Conservation (phyloP, 1,139 yeast species). For the Yamadazyma buinensis region DNA sequence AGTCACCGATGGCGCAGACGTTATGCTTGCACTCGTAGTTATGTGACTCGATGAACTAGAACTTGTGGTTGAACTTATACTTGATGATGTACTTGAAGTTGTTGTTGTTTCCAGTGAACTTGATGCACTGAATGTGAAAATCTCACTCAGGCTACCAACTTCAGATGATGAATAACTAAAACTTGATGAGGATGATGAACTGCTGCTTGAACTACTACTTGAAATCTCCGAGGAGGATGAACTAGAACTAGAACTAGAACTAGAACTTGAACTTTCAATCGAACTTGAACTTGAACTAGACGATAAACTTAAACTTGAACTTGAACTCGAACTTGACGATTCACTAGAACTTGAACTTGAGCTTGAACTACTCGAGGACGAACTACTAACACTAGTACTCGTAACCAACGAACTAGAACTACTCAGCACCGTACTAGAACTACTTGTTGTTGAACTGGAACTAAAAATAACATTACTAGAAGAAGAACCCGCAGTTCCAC, state of each 20-base stretch:
- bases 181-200: background rate
- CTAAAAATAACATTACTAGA: too few species aligned
- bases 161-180: background rate
- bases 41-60: background rate
- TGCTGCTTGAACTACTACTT: background rate
- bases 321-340: conserved; percentile 1
- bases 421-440: background rate
- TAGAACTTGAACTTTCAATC: conserved; percentile 3
- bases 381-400: too few species aligned
- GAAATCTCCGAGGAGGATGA: background rate
- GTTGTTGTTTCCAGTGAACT: background rate
- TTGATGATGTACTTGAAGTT: background rate
- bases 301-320: background rate
- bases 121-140: conserved; percentile 3
- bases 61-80: conserved; percentile 1
- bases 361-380: conserved; percentile 3
- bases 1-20: background rate
- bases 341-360: conserved; percentile 5
- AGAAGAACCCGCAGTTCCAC: too few species aligned
- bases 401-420: too few species aligned
- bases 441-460: too few species aligned
- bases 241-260: background rate
- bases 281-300: conserved; percentile 4
- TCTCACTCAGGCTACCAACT: background rate
- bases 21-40: background rate